These are phyloP conservation scores for Macroventuria anomochaeta DNA, from an alignment of 2,329 filamentous ascomycete species.

Conservation along the genomic window DNA sequence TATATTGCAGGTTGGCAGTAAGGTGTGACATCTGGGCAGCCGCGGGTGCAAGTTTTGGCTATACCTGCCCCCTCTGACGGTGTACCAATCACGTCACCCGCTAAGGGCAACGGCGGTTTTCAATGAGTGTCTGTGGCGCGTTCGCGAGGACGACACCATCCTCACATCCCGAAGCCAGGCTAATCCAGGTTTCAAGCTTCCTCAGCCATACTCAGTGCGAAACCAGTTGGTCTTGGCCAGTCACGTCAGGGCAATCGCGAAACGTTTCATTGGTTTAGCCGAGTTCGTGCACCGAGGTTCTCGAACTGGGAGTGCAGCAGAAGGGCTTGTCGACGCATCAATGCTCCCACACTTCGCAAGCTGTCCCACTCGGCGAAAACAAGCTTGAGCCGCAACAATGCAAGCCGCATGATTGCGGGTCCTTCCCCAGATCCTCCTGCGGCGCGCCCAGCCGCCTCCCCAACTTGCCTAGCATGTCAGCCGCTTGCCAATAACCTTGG, in stretches of 20 bases:
- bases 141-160: slow-evolving; percentile 22
- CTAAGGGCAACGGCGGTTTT: not conserved
- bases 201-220: slow-evolving; percentile 33
- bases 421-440: slow-evolving; percentile 17
- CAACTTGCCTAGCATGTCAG: slow-evolving; percentile 29
- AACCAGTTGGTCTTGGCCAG: slow-evolving; percentile 39
- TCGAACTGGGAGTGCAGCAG: slow-evolving; percentile 43
- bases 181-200: slow-evolving; percentile 34
- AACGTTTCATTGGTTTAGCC: slow-evolving; percentile 34
- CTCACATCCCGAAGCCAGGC: slow-evolving; percentile 16
- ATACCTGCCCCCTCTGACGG: not conserved
- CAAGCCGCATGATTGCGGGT: slow-evolving; percentile 20
- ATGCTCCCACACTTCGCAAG: slow-evolving; percentile 24
- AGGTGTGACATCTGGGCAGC: slow-evolving; percentile 10
- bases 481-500: slow-evolving; percentile 31
- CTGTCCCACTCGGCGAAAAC: slow-evolving; percentile 32
- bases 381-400: slow-evolving; percentile 42
- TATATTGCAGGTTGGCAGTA: slow-evolving; percentile 15
- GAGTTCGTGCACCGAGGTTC: slow-evolving; percentile 32
- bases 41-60: slow-evolving; percentile 8
- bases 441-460: slow-evolving; percentile 20
- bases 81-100: slow-evolving; percentile 7
- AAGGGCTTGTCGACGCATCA: slow-evolving; percentile 29
- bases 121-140: slow-evolving; percentile 5
- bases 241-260: slow-evolving; percentile 26